Evolutionary conservation across 768 basidiomycete species (phyloP).

Genomic region (Myochromella boudieri): DNA sequence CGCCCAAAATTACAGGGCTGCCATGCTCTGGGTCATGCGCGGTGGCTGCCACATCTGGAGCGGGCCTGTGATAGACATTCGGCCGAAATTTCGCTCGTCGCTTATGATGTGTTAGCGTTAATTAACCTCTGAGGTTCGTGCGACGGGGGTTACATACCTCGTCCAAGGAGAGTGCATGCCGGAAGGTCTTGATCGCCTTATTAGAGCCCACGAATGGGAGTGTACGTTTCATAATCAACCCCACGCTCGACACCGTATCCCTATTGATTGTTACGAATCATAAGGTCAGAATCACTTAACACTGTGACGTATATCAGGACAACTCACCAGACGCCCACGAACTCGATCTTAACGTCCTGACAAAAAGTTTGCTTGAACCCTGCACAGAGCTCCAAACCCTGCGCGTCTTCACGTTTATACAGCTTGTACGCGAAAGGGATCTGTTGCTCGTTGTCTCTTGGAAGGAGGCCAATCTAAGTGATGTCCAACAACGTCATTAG

Average conservation of each 20-base stretch:
- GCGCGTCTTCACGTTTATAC: slow-evolving; percentile 53
- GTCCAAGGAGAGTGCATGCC: slow-evolving; percentile 78
- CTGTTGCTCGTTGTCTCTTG: slow-evolving; percentile 66
- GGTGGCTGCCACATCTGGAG: slow-evolving; percentile 25
- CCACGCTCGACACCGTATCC: slow-evolving; percentile 83
- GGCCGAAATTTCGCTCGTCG: slow-evolving; percentile 67
- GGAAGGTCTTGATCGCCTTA: slow-evolving; percentile 62
- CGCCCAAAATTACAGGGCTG: slow-evolving; percentile 12
- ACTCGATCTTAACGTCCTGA: slow-evolving; percentile 67
- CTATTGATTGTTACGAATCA: slow-evolving; percentile 27
- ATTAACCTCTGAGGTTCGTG: background rate
- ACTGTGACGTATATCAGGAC: background rate
- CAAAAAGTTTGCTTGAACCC: slow-evolving; percentile 78
- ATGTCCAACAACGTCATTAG: background rate
- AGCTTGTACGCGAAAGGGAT: slow-evolving; percentile 74
- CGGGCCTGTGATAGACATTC: slow-evolving; percentile 55
- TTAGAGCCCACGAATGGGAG: slow-evolving; percentile 72
- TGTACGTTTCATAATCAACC: slow-evolving; percentile 53
- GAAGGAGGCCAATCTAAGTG: slow-evolving; percentile 68
- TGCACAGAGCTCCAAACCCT: slow-evolving; percentile 45
- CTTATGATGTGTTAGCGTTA: slow-evolving; percentile 29
- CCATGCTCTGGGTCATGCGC: slow-evolving; percentile 27
- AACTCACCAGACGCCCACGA: slow-evolving; percentile 74
- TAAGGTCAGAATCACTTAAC: background rate
- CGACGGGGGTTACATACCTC: slow-evolving; percentile 48